phyloP scores from a whole-genome alignment of 1,284 basidiomycete genomes.

The Pseudozyma sp. region DNA sequence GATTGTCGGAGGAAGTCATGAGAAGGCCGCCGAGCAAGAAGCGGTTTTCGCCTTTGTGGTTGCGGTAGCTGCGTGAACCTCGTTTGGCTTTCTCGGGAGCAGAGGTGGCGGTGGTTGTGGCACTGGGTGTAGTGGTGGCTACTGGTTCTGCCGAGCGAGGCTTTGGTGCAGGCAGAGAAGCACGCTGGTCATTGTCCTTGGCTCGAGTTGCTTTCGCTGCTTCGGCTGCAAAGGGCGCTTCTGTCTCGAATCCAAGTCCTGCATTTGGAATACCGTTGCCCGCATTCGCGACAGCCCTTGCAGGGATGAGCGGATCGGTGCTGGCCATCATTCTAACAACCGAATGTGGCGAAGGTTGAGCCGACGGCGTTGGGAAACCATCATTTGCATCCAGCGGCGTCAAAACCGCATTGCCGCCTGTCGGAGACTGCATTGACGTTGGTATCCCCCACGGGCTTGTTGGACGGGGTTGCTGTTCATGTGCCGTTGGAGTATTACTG shows the following conservation, averaged over 20 bases:
- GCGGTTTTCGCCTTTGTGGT: slow-evolving; percentile 51
- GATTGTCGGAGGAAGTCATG: slow-evolving; percentile 61
- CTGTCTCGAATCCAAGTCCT: slow-evolving; percentile 16
- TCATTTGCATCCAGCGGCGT: slow-evolving; percentile 19
- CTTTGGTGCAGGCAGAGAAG: slow-evolving; percentile 2
- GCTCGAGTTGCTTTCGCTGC: neutral
- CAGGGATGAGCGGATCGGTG: slow-evolving; percentile 36
- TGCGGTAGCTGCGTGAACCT: slow-evolving; percentile 44
- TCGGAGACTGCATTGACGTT: slow-evolving; percentile 4
- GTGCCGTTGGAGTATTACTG: slow-evolving; percentile 3
- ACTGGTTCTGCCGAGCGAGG: neutral
- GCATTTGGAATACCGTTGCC: neutral
- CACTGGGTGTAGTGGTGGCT: neutral
- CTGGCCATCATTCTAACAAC: slow-evolving; percentile 41
- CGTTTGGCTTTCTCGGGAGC: slow-evolving; percentile 3
- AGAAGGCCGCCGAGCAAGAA: slow-evolving; percentile 58
- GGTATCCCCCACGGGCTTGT: slow-evolving; percentile 33
- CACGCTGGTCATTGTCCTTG: slow-evolving; percentile 5
- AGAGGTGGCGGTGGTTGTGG: neutral
- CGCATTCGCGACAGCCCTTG: slow-evolving; percentile 9
- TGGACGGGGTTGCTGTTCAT: slow-evolving; percentile 14
- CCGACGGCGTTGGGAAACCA: slow-evolving; percentile 15
- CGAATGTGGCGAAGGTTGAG: slow-evolving; percentile 31
- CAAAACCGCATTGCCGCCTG: neutral
- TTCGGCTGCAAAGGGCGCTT: neutral